Evolutionary conservation across 495 filamentous ascomycete genomes (phyloP).

Genomic region (Aspergillus diversus): DNA sequence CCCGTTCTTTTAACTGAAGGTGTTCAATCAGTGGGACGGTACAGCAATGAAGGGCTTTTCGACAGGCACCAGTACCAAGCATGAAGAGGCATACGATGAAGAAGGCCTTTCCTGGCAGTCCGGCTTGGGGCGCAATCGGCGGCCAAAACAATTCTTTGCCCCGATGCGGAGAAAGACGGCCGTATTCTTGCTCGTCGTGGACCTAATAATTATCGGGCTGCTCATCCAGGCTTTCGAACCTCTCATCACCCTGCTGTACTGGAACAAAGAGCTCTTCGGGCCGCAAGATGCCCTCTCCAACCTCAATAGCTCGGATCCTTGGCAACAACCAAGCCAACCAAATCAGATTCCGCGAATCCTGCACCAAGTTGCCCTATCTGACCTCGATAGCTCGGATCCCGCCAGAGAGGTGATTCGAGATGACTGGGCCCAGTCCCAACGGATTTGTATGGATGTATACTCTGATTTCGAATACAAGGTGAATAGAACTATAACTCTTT

Average conservation of each 20-base stretch:
- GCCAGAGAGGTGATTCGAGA: not conserved
- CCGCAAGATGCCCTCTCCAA: not conserved
- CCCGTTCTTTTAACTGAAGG: not conserved
- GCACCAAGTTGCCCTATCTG: not conserved
- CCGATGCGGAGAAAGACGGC: not conserved
- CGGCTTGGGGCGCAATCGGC: no score
- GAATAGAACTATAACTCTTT: not conserved
- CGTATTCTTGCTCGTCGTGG: not conserved
- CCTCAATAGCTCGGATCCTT: not conserved
- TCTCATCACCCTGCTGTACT: not conserved
- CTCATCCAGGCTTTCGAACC: not conserved
- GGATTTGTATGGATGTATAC: not conserved
- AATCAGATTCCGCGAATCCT: not conserved
- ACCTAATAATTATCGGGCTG: not conserved
- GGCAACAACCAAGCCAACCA: not conserved
- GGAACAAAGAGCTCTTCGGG: not conserved
- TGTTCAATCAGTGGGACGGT: not conserved
- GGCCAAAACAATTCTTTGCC: not conserved
- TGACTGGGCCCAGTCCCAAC: not conserved
- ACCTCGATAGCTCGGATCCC: no score
- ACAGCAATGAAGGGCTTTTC: not conserved
- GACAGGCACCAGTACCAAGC: not conserved
- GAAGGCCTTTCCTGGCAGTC: not conserved
- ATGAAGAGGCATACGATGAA: not conserved
- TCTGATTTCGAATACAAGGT: not conserved